Evolutionary conservation across 2,329 filamentous ascomycete species (phyloP), one percentile per base, ranked within the genome.

Genomic region (Trichoderma sp.): DNA sequence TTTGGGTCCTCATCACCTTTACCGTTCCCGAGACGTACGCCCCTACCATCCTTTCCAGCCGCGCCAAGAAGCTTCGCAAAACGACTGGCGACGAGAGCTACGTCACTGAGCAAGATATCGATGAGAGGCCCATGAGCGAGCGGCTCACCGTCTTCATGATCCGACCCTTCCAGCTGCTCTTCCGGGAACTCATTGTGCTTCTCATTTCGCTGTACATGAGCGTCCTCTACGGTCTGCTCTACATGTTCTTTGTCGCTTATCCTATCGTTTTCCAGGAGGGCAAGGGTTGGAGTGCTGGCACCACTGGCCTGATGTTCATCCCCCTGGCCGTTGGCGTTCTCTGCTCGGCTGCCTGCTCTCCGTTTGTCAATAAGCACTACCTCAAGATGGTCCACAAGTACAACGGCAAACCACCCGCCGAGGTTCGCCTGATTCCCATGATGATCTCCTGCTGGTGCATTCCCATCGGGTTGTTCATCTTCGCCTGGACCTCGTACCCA

Each of bases 11-110:
- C 67, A 93, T 95, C 76, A 89, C 88, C 34, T 93, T 96, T 77
- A 95, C 91, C n/a, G 89, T 96, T 0, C 91, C 92, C 1, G 93
- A 96, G 77, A 97, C 93, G 0, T 96, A 95, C 74, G 88, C 92
- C 0, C 92, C 93, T 0, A 90, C 87, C 0, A 87, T 97, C 58
- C 85, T 97, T 17, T 84, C 85, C 60, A 79, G 78, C 34, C 85
- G 92, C 14, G 93, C 93, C 3, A 81, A 83, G 72, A 90, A 91
- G 74, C 79, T 95, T 67, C 85, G 92, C 60, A 86, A 88, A 73
- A 76, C 86, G 39, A 90, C 90, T 1, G 87, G 88, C 24, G 85
- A 91, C 67, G 69, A 79, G 1, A 85, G 84, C 67, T 89, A 89
- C 72, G 90, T 92, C 45, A 94, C 92, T 0, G 91, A 95, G 75